Conservation (phyloP, 1,284 basidiomycete genomes). For the Moesziomyces sp. region DNA sequence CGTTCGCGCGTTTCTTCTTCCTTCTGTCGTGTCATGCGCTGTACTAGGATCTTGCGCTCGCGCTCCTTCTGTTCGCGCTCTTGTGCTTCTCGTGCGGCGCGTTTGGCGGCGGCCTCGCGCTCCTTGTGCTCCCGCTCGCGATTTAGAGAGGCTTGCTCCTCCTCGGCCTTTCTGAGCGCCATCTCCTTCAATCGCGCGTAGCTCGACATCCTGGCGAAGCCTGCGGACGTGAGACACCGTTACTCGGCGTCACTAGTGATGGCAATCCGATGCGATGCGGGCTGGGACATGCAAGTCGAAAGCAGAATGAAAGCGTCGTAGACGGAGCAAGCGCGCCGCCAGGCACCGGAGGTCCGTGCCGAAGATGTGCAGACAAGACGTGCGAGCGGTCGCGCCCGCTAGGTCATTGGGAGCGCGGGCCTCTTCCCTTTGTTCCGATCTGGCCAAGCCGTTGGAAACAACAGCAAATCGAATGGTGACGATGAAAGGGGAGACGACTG, state of each 20-base stretch:
- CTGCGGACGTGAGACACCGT: neutral
- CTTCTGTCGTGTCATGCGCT: constrained; percentile 38
- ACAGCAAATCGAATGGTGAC: no score
- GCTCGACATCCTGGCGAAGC: constrained; percentile 30
- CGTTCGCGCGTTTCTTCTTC: constrained; percentile 39
- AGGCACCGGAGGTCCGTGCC: no score
- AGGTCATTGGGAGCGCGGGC: no score
- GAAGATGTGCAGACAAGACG: no score
- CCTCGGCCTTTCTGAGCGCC: constrained; percentile 38
- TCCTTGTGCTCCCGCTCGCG: constrained; percentile 34
- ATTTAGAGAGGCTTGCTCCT: constrained; percentile 30
- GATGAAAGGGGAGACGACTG: no score
- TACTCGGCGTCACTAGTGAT: neutral
- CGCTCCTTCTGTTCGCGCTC: constrained; percentile 40
- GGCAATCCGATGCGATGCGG: neutral
- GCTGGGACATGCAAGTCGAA: neutral
- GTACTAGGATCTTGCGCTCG: constrained; percentile 41
- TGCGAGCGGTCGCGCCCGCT: no score
- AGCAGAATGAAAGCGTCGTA: no score
- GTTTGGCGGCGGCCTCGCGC: constrained; percentile 33
- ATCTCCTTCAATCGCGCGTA: constrained; percentile 44
- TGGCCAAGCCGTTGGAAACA: no score
- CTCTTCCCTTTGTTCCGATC: no score
- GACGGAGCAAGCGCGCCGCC: no score
- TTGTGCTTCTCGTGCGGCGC: constrained; percentile 35